Base-by-base conservation (phyloP, 805 yeast genomes). In the Saccharomycopsis fermentans region DNA sequence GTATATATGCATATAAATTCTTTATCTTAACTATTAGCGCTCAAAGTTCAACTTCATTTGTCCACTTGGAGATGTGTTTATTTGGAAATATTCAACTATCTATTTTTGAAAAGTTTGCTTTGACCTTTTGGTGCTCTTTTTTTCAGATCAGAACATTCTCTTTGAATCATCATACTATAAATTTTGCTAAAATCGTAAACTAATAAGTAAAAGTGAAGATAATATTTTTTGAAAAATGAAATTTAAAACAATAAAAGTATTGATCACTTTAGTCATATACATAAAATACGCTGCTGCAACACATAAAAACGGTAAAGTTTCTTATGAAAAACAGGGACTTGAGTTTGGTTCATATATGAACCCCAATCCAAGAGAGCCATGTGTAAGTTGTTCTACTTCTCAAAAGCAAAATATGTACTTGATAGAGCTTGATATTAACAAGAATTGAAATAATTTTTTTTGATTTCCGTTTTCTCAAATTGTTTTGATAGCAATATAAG, bases 281-380 rank as follows among this genome's bases (percentile, higher is more conserved):
- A 21, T 43, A 21, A 43, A 43, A 43, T 52, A 24, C 14, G 32
- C 40, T 32, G 11, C 39, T 9, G 55, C 47, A 16, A 2, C 26
- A 6, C 29, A 37, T 14, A 54, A 54, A 2, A 26, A 36, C 32
- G 32, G 24, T 34, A 36, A 37, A 24, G 55, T 37, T 54, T 24
- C 17, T 16, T 54, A 54, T 32, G 47, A 48, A 34, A 58, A 58
- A 5, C 55, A 26, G 14, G 29, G 21, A 11, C 29, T 29, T n/a
- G 78, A 74, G 59, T 69, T 69, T 62, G 77, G 76, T 27, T 70
- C 75, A 29, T 77, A 78, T 65, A 69, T 73, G 52, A 78, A 78
- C 63, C 78, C 81, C 6, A 73, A 76, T 59, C 79, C 80, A 2
- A 69, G 77, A 55, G 71, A 74, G 26, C 70, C 70, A 52, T 79